Conservation (phyloP, 2,329 filamentous ascomycete species). For the Xylariaceae sp. region DNA sequence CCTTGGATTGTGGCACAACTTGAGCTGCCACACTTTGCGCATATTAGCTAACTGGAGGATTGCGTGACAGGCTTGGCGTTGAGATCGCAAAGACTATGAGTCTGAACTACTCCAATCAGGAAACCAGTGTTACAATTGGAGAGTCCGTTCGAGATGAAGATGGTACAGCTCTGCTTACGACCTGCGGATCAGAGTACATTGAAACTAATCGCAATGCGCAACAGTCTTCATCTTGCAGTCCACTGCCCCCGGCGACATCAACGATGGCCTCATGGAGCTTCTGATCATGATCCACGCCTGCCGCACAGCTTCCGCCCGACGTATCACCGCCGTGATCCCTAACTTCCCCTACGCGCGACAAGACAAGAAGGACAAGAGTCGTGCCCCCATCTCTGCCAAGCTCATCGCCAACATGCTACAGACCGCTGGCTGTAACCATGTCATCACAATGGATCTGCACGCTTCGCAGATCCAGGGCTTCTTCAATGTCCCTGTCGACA, state of each 20-base stretch:
- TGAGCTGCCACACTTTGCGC: no score
- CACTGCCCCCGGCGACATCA: conserved; percentile 91
- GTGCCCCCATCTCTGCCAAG: conserved; percentile 94
- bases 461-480: conserved; percentile 94
- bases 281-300: conserved; percentile 98
- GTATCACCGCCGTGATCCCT: conserved; percentile 91
- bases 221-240: conserved; percentile 91
- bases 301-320: conserved; percentile 63
- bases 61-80: conserved; percentile 60
- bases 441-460: conserved; percentile 96
- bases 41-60: no score
- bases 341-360: conserved; percentile 96
- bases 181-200: conserved; percentile 61
- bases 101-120: conserved; percentile 81
- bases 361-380: conserved; percentile 92
- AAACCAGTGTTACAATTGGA: conserved; percentile 88
- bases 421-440: conserved; percentile 85
- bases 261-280: conserved; percentile 96
- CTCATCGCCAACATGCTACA: conserved; percentile 97
- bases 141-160: conserved; percentile 97
- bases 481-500: conserved; percentile 74
- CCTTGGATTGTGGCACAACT: no score
- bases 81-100: conserved; percentile 76
- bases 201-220: conserved; percentile 6
- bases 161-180: conserved; percentile 38